Percentiles rank a stretch among this genome's conserved stretches.
Evolutionary conservation across 1,284 basidiomycete species (phyloP).

Genomic region (Porogramme epimiltina): DNA sequence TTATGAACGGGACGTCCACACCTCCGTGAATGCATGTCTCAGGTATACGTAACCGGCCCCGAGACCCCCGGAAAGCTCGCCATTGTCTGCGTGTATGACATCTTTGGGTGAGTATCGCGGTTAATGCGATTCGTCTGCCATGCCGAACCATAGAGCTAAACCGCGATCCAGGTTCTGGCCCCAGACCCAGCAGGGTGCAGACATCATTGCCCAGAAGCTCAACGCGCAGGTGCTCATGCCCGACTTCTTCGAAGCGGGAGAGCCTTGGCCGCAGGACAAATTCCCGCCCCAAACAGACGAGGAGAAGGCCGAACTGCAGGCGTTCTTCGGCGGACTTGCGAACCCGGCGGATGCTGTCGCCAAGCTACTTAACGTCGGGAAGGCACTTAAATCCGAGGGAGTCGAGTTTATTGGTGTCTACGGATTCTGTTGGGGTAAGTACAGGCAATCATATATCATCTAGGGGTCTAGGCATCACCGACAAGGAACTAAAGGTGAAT

Average conservation of each 20-base stretch:
- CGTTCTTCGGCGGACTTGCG: slow-evolving; percentile 55
- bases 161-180: slow-evolving; percentile 46
- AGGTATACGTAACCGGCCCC: slow-evolving; percentile 56
- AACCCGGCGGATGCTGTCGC: slow-evolving; percentile 44
- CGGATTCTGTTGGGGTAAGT: slow-evolving; percentile 63
- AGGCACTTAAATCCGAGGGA: slow-evolving; percentile 47
- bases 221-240: slow-evolving; percentile 63
- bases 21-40: slow-evolving; percentile 9
- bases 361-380: slow-evolving; percentile 49
- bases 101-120: slow-evolving; percentile 52
- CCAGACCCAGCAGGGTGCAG: slow-evolving; percentile 63
- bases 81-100: slow-evolving; percentile 63
- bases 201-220: slow-evolving; percentile 56
- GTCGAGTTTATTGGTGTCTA: slow-evolving; percentile 51
- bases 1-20: neutral
- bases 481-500: neutral
- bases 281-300: slow-evolving; percentile 58
- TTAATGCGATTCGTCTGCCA: too few species aligned
- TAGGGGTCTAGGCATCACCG: too few species aligned
- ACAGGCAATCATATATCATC: too few species aligned
- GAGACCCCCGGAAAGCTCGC: slow-evolving; percentile 46
- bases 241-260: slow-evolving; percentile 61
- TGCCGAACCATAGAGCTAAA: neutral
- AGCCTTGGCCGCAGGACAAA: slow-evolving; percentile 48
- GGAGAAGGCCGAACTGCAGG: slow-evolving; percentile 50